Evolutionary conservation across 345 rosid species (phyloP).

Genomic region (Boechera retrofracta): DNA sequence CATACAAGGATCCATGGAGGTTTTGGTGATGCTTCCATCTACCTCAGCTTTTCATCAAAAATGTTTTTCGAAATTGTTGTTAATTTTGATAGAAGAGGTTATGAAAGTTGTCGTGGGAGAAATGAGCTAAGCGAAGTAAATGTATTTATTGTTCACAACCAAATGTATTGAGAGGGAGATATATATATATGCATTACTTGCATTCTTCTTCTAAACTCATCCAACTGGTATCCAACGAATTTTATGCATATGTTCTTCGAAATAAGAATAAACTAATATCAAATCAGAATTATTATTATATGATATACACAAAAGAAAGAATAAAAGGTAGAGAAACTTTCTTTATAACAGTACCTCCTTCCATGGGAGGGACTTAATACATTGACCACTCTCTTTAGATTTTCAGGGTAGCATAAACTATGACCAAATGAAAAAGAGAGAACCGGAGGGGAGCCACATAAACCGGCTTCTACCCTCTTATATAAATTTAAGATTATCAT

Average conservation of each 20-base stretch:
- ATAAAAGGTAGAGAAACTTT: background rate
- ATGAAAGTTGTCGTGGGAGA: conserved; percentile 4
- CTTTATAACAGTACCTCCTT: background rate
- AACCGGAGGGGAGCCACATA: conserved; percentile 45
- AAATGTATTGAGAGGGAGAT: background rate
- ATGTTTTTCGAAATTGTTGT: background rate
- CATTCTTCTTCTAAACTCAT: conserved; percentile 2
- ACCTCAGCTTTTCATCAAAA: conserved; percentile 4
- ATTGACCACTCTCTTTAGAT: conserved; percentile 13
- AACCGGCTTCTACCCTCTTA: conserved; percentile 35
- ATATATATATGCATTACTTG: background rate
- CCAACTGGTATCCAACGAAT: background rate
- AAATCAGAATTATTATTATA: background rate
- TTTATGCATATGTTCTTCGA: background rate
- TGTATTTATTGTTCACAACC: background rate
- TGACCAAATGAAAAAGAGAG: conserved; percentile 23
- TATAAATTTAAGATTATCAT: conserved; percentile 27
- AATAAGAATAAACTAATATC: background rate
- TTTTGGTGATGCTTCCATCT: conserved; percentile 71
- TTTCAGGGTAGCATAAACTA: conserved; percentile 15
- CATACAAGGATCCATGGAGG: conserved; percentile 97
- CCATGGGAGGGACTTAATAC: conserved; percentile 11
- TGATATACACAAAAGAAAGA: background rate
- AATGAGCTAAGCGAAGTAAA: background rate
- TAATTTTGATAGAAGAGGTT: conserved; percentile 30